Percentiles rank a stretch among this genome's conserved stretches.
These are phyloP conservation scores for Leptodermis oblonga DNA, from an alignment of 257 asterid genomes.

Conservation along the genomic window DNA sequence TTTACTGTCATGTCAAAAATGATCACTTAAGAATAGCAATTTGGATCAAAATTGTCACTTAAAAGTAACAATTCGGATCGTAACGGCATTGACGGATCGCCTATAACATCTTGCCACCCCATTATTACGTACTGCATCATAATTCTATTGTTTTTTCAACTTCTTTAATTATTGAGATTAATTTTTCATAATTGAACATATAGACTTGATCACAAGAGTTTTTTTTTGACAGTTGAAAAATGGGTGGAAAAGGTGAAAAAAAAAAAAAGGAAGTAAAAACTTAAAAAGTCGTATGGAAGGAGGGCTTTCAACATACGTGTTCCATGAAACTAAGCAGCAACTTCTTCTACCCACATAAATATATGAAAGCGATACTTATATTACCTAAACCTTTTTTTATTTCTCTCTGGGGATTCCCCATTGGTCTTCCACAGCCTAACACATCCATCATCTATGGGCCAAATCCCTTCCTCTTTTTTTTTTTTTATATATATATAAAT, in stretches of 20 bases:
- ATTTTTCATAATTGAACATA: too few species aligned
- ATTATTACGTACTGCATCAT: too few species aligned
- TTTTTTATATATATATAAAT: too few species aligned
- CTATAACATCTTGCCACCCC: too few species aligned
- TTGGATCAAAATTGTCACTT: too few species aligned
- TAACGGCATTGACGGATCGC: too few species aligned
- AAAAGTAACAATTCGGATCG: too few species aligned
- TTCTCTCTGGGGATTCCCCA: background rate
- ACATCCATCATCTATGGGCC: background rate
- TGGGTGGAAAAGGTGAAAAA: background rate
- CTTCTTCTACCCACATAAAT: background rate
- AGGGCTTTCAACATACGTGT: conserved; percentile 5
- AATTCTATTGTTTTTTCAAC: background rate
- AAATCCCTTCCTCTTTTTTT: background rate
- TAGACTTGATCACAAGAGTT: background rate
- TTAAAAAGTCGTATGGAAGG: background rate
- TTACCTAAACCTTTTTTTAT: conserved; percentile 26
- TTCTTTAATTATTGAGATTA: too few species aligned
- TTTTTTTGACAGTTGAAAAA: background rate
- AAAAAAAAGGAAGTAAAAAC: background rate
- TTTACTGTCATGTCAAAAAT: too few species aligned
- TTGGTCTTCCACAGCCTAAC: background rate
- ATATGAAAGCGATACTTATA: conserved; percentile 15
- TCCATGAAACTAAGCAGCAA: conserved; percentile 4
- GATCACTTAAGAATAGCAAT: too few species aligned